A percentile compares a stretch with the other conserved stretches of the same genome.
Conservation (phyloP, 2,329 filamentous ascomycete genomes). For the Didymella glomerata region DNA sequence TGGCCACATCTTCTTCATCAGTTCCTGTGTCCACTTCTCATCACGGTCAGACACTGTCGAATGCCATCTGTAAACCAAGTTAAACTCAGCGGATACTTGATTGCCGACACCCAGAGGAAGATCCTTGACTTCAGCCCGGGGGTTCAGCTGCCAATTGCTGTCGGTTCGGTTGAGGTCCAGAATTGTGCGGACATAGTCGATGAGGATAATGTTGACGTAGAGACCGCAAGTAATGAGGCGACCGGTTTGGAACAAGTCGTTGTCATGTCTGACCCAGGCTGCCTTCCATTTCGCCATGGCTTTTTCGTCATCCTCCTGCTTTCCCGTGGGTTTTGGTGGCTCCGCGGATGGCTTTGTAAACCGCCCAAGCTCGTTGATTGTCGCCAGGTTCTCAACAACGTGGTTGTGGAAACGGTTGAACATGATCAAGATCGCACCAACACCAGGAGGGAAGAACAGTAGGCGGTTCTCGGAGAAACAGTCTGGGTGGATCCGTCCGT, state of each 20-base stretch:
- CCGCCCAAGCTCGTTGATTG: slow-evolving; percentile 84
- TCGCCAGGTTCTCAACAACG: slow-evolving; percentile 77
- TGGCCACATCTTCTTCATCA: slow-evolving; percentile 54
- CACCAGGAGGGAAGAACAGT: slow-evolving; percentile 72
- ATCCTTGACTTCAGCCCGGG: slow-evolving; percentile 70
- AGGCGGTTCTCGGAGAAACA: slow-evolving; percentile 73
- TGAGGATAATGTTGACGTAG: slow-evolving; percentile 63
- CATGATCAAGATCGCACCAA: slow-evolving; percentile 72
- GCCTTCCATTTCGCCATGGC: slow-evolving; percentile 39
- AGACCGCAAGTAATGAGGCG: slow-evolving; percentile 62
- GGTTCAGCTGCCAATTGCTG: slow-evolving; percentile 83
- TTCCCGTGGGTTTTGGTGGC: slow-evolving; percentile 42
- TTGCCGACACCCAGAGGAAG: slow-evolving; percentile 79
- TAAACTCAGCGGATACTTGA: slow-evolving; percentile 87
- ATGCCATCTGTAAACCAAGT: slow-evolving; percentile 88
- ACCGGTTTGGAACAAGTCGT: slow-evolving; percentile 62
- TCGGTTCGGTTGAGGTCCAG: slow-evolving; percentile 71
- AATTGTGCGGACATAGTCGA: slow-evolving; percentile 64
- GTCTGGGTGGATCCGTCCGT: slow-evolving; percentile 75
- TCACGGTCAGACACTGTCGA: slow-evolving; percentile 78
- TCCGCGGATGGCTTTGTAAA: slow-evolving; percentile 70
- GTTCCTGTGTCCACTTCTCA: slow-evolving; percentile 78
- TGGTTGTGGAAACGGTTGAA: slow-evolving; percentile 85
- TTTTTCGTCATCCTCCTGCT: slow-evolving; percentile 52
- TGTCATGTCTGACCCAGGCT: slow-evolving; percentile 50